phyloP scores from a whole-genome alignment of 179 eudicot genomes.

The Patellifolia procumbens region DNA sequence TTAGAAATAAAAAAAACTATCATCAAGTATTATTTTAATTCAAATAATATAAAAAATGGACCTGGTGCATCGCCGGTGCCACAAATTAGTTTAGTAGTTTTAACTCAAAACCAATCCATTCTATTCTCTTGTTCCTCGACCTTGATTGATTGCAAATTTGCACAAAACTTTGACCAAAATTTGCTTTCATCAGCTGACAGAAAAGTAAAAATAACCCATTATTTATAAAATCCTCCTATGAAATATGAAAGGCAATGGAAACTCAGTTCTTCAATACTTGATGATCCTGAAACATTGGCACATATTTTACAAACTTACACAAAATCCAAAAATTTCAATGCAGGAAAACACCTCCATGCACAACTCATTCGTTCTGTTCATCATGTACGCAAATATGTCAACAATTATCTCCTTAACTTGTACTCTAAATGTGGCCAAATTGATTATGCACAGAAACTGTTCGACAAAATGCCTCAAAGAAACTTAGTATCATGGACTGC shows the following conservation, averaged over 20 bases:
- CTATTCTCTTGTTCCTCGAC: too few relatives aligned
- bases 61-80: too few relatives aligned
- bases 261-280: slow-evolving; percentile 23
- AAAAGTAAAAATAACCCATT: neutral
- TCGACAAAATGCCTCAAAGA: slow-evolving; percentile 48
- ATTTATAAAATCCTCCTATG: slow-evolving; percentile 26
- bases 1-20: too few relatives aligned
- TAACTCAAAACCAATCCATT: too few relatives aligned
- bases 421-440: slow-evolving; percentile 51
- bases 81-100: too few relatives aligned
- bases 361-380: slow-evolving; percentile 29
- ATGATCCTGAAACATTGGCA: slow-evolving; percentile 34
- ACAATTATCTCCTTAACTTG: slow-evolving; percentile 53
- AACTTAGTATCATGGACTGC: slow-evolving; percentile 61
- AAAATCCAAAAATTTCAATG: slow-evolving; percentile 29
- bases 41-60: too few relatives aligned
- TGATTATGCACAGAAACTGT: slow-evolving; percentile 43
- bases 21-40: too few relatives aligned
- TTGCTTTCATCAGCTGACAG: neutral
- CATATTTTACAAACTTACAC: slow-evolving; percentile 36
- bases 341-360: slow-evolving; percentile 50
- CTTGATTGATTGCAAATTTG: too few relatives aligned
- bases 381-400: slow-evolving; percentile 34
- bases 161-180: neutral
- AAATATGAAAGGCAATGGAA: slow-evolving; percentile 17